A percentile compares a stretch with the other conserved stretches of the same genome.
phyloP scores from a whole-genome alignment of 805 yeast genomes.

The Myxozyma melibiosi region DNA sequence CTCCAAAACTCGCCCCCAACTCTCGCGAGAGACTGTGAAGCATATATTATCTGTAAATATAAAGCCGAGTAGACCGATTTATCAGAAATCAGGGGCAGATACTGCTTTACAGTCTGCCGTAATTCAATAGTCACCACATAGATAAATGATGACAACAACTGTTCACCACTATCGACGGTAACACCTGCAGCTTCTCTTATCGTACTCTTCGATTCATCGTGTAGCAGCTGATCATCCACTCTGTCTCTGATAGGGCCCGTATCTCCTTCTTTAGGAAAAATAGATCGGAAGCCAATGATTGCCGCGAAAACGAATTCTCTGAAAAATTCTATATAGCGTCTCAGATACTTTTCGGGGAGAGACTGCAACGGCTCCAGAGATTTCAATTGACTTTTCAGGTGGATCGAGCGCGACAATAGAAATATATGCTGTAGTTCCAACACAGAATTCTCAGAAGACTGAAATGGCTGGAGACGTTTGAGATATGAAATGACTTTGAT shows the following conservation, averaged over 20 bases:
- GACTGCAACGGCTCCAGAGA: conserved; percentile 59
- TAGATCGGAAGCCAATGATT: conserved; percentile 63
- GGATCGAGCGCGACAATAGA: conserved; percentile 67
- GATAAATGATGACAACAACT: conserved; percentile 39
- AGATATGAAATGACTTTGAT: conserved; percentile 78
- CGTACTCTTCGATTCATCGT: no score
- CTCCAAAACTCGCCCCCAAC: conserved; percentile 69
- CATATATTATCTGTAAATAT: conserved; percentile 79
- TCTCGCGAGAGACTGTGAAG: conserved; percentile 81
- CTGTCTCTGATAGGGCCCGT: conserved; percentile 6
- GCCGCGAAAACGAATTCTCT: conserved; percentile 82
- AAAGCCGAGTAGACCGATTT: conserved; percentile 55
- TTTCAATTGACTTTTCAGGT: conserved; percentile 62
- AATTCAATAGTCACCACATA: conserved; percentile 37
- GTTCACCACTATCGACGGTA: conserved; percentile 22
- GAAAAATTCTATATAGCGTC: conserved; percentile 77
- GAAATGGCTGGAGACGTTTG: conserved; percentile 53
- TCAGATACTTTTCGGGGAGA: conserved; percentile 64
- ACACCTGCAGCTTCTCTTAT: background rate
- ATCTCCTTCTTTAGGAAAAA: conserved; percentile 52
- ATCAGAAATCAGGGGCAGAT: conserved; percentile 40
- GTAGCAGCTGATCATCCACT: no score
- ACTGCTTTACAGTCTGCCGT: conserved; percentile 28
- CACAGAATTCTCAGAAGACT: conserved; percentile 37
- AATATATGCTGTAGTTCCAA: conserved; percentile 56